Percentiles rank a stretch among this genome's conserved stretches.
Conservation (phyloP, 768 basidiomycete genomes). For the Leccinum ochraceum region DNA sequence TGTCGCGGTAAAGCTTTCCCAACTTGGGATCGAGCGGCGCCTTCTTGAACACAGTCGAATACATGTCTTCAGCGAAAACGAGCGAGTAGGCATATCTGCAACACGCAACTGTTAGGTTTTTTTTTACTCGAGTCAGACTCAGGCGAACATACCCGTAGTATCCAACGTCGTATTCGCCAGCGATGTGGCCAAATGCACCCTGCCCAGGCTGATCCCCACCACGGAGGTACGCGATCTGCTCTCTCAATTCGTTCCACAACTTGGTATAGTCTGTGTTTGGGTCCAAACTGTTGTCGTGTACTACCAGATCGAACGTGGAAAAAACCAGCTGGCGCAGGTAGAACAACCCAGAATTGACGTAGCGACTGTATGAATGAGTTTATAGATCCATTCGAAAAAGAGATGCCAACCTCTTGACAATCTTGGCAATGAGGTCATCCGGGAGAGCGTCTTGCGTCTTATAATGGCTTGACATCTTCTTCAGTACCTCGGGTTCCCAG, state of each 20-base stretch:
- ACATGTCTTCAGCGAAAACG: constrained; percentile 61
- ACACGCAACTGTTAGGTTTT: background rate
- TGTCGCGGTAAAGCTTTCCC: constrained; percentile 70
- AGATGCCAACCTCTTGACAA: constrained; percentile 61
- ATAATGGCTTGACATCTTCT: constrained; percentile 78
- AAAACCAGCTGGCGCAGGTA: constrained; percentile 76
- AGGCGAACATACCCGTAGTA: constrained; percentile 55
- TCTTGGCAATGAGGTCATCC: constrained; percentile 67
- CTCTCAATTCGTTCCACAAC: constrained; percentile 75
- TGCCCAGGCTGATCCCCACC: constrained; percentile 63
- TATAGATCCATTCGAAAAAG: background rate
- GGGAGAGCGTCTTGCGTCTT: constrained; percentile 71
- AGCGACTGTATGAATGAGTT: constrained; percentile 45
- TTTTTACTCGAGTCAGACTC: background rate
- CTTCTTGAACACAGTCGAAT: constrained; percentile 74
- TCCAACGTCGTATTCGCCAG: constrained; percentile 65
- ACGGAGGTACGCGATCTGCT: constrained; percentile 70
- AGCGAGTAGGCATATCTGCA: constrained; percentile 69
- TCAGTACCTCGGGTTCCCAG: constrained; percentile 78
- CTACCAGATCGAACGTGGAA: constrained; percentile 37
- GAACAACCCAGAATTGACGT: constrained; percentile 81
- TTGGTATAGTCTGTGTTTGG: constrained; percentile 66
- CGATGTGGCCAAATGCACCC: constrained; percentile 72
- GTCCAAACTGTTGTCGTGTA: constrained; percentile 43
- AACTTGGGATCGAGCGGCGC: constrained; percentile 71